A percentile compares a stretch with the other conserved stretches of the same genome.
These are phyloP conservation scores for Bruguiera parviflora DNA, from an alignment of 345 rosid genomes.

Conservation along the genomic window DNA sequence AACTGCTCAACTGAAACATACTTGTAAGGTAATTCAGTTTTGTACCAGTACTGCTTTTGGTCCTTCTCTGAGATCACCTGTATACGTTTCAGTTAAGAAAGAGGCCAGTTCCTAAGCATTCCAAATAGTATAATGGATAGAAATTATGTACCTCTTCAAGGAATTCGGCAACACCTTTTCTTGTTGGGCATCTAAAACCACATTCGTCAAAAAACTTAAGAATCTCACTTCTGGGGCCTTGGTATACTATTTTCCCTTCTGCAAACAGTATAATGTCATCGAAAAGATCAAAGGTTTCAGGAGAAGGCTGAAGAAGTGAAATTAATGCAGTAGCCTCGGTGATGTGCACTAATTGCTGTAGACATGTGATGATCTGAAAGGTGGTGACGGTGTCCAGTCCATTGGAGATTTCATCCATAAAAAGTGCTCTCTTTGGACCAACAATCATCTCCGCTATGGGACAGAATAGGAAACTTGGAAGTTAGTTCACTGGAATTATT, in stretches of 20 bases:
- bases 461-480: not conserved
- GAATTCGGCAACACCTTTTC: constrained; percentile 73
- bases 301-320: constrained; percentile 76
- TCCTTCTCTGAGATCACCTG: constrained; percentile 61
- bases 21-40: constrained; percentile 28
- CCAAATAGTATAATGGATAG: not conserved
- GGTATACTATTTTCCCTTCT: constrained; percentile 65
- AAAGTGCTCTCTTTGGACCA: constrained; percentile 62
- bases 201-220: constrained; percentile 57
- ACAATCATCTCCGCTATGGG: constrained; percentile 61
- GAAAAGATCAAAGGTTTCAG: constrained; percentile 70
- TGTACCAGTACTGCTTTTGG: constrained; percentile 61
- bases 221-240: constrained; percentile 51
- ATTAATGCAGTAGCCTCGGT: constrained; percentile 48
- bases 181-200: constrained; percentile 65
- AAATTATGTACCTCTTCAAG: constrained; percentile 49
- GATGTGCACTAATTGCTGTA: constrained; percentile 64
- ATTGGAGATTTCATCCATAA: constrained; percentile 79
- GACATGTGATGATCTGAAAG: constrained; percentile 58
- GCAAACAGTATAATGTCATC: constrained; percentile 64
- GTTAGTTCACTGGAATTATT: not conserved
- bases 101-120: not conserved
- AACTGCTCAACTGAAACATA: constrained; percentile 49
- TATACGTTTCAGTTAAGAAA: not conserved
- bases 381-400: constrained; percentile 79